phyloP scores from a whole-genome alignment of 805 yeast species.

The Kuraishia hungarica region DNA sequence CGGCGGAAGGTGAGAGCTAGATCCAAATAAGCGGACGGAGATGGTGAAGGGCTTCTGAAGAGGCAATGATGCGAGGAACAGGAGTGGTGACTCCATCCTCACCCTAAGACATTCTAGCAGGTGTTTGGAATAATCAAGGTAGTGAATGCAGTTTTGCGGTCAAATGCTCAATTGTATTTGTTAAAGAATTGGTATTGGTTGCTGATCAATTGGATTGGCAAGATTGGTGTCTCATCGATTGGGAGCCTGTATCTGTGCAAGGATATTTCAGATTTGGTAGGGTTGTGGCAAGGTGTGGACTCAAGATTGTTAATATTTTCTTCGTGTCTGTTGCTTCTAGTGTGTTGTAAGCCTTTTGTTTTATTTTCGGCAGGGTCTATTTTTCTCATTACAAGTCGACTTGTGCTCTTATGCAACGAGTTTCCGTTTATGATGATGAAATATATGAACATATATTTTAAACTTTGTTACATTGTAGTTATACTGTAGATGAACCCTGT shows the following conservation, averaged over 20 bases:
- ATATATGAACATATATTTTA: too few species aligned
- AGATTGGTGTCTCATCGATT: background rate
- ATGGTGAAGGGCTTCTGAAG: background rate
- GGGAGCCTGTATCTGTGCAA: background rate
- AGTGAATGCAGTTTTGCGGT: background rate
- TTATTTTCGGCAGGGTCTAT: background rate
- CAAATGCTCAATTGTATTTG: background rate
- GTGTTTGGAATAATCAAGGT: background rate
- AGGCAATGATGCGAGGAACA: background rate
- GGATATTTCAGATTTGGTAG: background rate
- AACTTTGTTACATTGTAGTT: background rate
- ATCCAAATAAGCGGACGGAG: slow-evolving; percentile 75
- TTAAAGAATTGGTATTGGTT: background rate
- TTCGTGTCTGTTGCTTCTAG: background rate
- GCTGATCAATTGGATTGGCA: background rate
- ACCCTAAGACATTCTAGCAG: background rate
- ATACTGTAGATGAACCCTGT: background rate
- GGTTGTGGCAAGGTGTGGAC: background rate
- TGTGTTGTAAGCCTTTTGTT: background rate
- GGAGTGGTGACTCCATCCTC: background rate
- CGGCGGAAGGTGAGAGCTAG: slow-evolving; percentile 99
- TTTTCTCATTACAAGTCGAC: background rate
- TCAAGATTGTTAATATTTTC: background rate
- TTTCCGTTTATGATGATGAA: background rate
- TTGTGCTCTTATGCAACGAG: background rate